Evolutionary conservation across 768 basidiomycete species (phyloP).

Genomic region (Kwoniella botswanensis): DNA sequence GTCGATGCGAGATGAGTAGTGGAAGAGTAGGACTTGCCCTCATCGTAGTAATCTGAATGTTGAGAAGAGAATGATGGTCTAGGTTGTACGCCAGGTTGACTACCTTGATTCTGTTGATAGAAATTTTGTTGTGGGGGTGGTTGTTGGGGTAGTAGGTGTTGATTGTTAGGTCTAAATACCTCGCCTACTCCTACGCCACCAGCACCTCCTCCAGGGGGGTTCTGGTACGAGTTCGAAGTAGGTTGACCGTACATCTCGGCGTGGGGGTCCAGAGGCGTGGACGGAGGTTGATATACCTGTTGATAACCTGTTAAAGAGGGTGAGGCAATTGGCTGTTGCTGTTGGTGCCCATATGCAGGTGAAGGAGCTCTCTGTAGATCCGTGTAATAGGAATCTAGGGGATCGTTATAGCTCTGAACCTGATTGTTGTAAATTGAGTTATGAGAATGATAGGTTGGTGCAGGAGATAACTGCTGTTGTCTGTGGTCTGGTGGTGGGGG

Average conservation of each 20-base stretch:
- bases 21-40: slow-evolving; percentile 43
- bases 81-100: slow-evolving; percentile 1
- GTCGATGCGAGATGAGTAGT: slow-evolving; percentile 42
- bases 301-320: slow-evolving; percentile 17
- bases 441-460: slow-evolving; percentile 5
- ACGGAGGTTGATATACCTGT: slow-evolving; percentile 14
- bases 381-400: slow-evolving; percentile 16
- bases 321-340: neutral
- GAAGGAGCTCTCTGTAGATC: slow-evolving; percentile 9
- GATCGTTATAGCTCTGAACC: slow-evolving; percentile 5
- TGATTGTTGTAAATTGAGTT: slow-evolving; percentile 1
- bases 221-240: slow-evolving; percentile 2
- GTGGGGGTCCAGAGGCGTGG: slow-evolving; percentile 17
- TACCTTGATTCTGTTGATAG: slow-evolving; percentile 4
- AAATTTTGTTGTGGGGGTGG: slow-evolving; percentile 10
- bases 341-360: neutral
- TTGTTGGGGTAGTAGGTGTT: slow-evolving; percentile 14
- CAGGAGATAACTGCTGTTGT: slow-evolving; percentile 1
- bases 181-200: slow-evolving; percentile 12
- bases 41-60: slow-evolving; percentile 40
- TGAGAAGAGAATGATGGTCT: slow-evolving; percentile 38
- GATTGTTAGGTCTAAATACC: neutral
- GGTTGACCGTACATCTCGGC: slow-evolving; percentile 26
- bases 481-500: slow-evolving; percentile 3
- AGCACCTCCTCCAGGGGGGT: slow-evolving; percentile 2